Conservation (phyloP, 306 rosid genomes). For the Lathyrus tuberosus region DNA sequence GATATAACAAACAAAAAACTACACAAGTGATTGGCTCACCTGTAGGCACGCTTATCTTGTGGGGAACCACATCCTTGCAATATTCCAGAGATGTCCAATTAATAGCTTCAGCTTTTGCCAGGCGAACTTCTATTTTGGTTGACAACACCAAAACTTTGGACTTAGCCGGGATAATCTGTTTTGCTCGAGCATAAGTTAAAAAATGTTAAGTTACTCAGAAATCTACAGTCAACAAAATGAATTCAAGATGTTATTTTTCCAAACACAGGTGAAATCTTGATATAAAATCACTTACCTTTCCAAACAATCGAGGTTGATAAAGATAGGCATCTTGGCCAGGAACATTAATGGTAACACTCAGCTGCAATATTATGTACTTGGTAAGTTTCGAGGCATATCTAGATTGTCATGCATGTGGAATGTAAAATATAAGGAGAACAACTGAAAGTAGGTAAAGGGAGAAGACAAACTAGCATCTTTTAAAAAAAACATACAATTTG, state of each 20-base stretch:
- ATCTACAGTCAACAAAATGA: too few species aligned
- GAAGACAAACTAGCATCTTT: neutral
- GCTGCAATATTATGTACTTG: slow-evolving; percentile 50
- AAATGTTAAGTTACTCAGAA: too few species aligned
- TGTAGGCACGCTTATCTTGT: slow-evolving; percentile 40
- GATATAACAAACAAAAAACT: neutral
- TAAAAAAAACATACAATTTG: slow-evolving; percentile 71
- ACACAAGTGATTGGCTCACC: slow-evolving; percentile 46
- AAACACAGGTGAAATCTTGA: slow-evolving; percentile 10
- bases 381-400: slow-evolving; percentile 6
- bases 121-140: slow-evolving; percentile 86
- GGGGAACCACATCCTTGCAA: slow-evolving; percentile 56
- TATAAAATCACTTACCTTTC: slow-evolving; percentile 61
- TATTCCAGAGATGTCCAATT: slow-evolving; percentile 78
- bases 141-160: slow-evolving; percentile 65
- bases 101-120: slow-evolving; percentile 76
- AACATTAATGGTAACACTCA: slow-evolving; percentile 69
- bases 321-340: slow-evolving; percentile 71
- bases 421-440: slow-evolving; percentile 16
- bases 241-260: neutral
- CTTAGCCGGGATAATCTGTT: slow-evolving; percentile 79
- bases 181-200: too few species aligned
- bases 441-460: slow-evolving; percentile 1
- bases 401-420: neutral
- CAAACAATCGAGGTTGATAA: slow-evolving; percentile 84